Percentiles rank a stretch among this genome's conserved stretches.
Conservation (phyloP, 495 filamentous ascomycete genomes). For the Bombardia bombarda region DNA sequence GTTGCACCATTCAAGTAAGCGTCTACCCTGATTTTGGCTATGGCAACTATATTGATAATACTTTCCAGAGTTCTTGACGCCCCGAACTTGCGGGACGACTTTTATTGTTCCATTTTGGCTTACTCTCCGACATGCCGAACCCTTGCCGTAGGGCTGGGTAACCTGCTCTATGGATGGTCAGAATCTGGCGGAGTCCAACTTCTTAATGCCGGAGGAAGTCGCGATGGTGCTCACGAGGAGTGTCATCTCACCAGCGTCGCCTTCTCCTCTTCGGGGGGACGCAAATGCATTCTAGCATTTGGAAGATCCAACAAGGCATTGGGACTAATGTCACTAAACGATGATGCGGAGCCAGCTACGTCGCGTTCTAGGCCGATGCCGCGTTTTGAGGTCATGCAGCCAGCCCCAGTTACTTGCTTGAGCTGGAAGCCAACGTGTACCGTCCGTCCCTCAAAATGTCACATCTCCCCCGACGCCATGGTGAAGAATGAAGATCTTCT, state of each 20-base stretch:
- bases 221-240: conserved; percentile 24
- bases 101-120: conserved; percentile 86
- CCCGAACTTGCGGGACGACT: conserved; percentile 82
- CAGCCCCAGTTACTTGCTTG: conserved; percentile 65
- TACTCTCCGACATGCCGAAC: conserved; percentile 67
- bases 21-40: neutral
- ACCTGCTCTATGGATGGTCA: conserved; percentile 83
- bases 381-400: conserved; percentile 68
- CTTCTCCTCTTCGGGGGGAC: conserved; percentile 76
- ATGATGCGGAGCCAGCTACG: conserved; percentile 14
- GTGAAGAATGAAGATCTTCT: conserved; percentile 71
- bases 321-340: conserved; percentile 44
- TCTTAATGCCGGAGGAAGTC: conserved; percentile 35
- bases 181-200: conserved; percentile 49
- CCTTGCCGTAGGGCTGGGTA: conserved; percentile 76
- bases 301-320: conserved; percentile 63
- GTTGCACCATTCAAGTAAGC: conserved; percentile 70
- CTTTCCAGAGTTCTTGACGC: conserved; percentile 68
- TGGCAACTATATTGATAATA: conserved; percentile 5
- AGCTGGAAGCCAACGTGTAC: conserved; percentile 53
- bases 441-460: conserved; percentile 30
- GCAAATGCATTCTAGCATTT: conserved; percentile 74
- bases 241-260: conserved; percentile 68
- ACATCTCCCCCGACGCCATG: conserved; percentile 19
- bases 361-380: conserved; percentile 23